Base-by-base conservation (phyloP, 805 yeast species). In the Lipomyces yamadae region DNA sequence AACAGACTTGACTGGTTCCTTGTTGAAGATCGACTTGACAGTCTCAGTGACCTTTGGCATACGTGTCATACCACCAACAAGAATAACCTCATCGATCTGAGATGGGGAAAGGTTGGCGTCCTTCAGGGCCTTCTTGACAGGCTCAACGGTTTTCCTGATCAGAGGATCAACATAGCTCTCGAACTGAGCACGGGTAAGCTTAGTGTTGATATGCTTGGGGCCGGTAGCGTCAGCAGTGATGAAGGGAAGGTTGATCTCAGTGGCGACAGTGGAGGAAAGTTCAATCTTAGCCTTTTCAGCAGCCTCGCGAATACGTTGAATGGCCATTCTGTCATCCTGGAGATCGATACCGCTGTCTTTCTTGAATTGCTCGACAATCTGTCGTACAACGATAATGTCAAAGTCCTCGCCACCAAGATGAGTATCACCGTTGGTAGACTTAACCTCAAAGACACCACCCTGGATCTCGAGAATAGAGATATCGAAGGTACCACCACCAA, bases 401-500 rank as follows among this genome's bases (percentile, higher is more conserved):
- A 90, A 90, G 81, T 90, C 96, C 83, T 90, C 96, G 84, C 96
- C 96, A 83, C 96, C 96, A 78, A 90, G 83, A 82, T 90, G 96
- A 73, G 96, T 90, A 82, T 90, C 95, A 88, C 96, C 98, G 82
- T 93, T 93, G 78, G 98, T 92, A 70, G 97, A 91, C 84, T 92
- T 92, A 80, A 92, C 98, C 85, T 92, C 98, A 76, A 92, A 92
- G 73, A 92, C 98, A 85, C 98, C 98, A 78, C 92, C 92, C 83
- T 93, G 97, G 76, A 92, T 93, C 85, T 93, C 98, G 78, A 92
- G 86, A 79, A 92, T 91, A 75, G 98, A 92, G 81, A 92, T 89
- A 89, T 92, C 98, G 80, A 92, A 92, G 76, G 98, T 92, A 88
- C 98, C 98, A 81, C 98, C 98, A 88, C 98, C 98, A 78, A 92